Percentiles rank a stretch among this genome's conserved stretches.
Evolutionary conservation across 177 flowering plant species (phyloP).

Genomic region (Tripterygium wilfordii): DNA sequence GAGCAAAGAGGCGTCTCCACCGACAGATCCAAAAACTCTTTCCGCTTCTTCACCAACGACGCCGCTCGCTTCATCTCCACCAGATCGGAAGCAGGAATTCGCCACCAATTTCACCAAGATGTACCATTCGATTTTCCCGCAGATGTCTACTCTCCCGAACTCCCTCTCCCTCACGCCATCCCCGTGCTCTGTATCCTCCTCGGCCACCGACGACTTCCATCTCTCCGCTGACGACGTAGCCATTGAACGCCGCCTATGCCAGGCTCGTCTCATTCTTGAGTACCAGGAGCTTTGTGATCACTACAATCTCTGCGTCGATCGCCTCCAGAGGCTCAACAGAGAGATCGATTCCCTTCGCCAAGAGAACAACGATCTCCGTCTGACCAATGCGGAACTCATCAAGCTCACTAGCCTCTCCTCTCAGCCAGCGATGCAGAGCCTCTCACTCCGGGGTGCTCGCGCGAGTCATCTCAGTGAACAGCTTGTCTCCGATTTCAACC

Average conservation of each 20-base stretch:
- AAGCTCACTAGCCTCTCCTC: slow-evolving; percentile 15
- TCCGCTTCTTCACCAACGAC: not conserved
- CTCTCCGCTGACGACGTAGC: slow-evolving; percentile 4
- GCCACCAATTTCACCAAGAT: slow-evolving; percentile 13
- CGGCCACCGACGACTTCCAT: slow-evolving; percentile 1
- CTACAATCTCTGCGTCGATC: slow-evolving; percentile 20
- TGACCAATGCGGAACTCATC: slow-evolving; percentile 18
- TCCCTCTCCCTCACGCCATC: slow-evolving; percentile 10
- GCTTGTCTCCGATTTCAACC: not conserved
- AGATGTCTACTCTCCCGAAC: slow-evolving; percentile 8
- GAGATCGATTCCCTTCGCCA: slow-evolving; percentile 19
- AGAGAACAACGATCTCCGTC: slow-evolving; percentile 20
- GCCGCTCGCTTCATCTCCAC: not conserved
- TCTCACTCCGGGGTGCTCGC: not conserved
- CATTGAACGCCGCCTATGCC: slow-evolving; percentile 24
- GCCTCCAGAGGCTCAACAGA: slow-evolving; percentile 11
- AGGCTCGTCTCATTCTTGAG: slow-evolving; percentile 31
- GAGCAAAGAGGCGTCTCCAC: slow-evolving; percentile 12
- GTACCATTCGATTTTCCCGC: slow-evolving; percentile 18
- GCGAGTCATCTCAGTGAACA: not conserved
- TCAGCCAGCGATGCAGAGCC: slow-evolving; percentile 6
- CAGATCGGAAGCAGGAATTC: slow-evolving; percentile 4
- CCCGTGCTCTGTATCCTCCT: slow-evolving; percentile 9
- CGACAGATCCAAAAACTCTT: not conserved
- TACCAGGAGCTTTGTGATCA: slow-evolving; percentile 19